Evolutionary conservation across 2,329 filamentous ascomycete genomes (phyloP).

Genomic region (Penicillium polonicum): DNA sequence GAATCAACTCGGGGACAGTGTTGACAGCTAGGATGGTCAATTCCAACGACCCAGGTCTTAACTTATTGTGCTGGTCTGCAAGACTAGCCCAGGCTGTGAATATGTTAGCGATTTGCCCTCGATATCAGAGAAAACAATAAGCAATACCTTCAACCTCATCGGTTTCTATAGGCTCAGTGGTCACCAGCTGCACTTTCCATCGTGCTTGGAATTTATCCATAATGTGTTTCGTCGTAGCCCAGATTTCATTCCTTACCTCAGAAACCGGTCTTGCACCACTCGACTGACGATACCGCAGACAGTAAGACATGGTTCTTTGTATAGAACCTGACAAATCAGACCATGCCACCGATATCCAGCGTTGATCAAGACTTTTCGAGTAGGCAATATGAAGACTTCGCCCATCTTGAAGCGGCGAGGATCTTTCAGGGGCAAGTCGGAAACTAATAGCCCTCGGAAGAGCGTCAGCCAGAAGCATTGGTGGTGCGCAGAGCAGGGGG

Average conservation of each 20-base stretch:
- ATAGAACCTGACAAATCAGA: constrained; percentile 57
- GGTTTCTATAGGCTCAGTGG: constrained; percentile 51
- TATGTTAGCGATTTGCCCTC: constrained; percentile 19
- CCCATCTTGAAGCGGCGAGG: constrained; percentile 57
- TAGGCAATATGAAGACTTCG: constrained; percentile 60
- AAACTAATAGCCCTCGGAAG: constrained; percentile 57
- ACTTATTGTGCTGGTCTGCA: constrained; percentile 41
- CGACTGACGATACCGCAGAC: constrained; percentile 45
- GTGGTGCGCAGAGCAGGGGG: constrained; percentile 51
- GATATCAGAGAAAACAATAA: neutral
- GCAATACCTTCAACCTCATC: constrained; percentile 52
- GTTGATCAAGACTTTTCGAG: constrained; percentile 54
- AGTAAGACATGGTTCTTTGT: constrained; percentile 56
- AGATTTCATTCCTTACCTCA: constrained; percentile 57
- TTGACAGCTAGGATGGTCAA: constrained; percentile 39
- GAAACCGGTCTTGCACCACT: constrained; percentile 38
- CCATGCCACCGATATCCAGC: constrained; percentile 62
- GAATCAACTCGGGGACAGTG: constrained; percentile 35
- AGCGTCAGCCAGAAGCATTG: constrained; percentile 54
- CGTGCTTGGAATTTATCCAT: constrained; percentile 52
- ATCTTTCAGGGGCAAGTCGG: constrained; percentile 52
- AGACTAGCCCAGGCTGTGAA: constrained; percentile 39
- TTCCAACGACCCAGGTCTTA: constrained; percentile 35
- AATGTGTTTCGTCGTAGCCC: constrained; percentile 57
- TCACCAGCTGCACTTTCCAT: constrained; percentile 58